Evolutionary conservation across 1,284 basidiomycete genomes (phyloP).

Genomic region (Ustilago cynodontis): DNA sequence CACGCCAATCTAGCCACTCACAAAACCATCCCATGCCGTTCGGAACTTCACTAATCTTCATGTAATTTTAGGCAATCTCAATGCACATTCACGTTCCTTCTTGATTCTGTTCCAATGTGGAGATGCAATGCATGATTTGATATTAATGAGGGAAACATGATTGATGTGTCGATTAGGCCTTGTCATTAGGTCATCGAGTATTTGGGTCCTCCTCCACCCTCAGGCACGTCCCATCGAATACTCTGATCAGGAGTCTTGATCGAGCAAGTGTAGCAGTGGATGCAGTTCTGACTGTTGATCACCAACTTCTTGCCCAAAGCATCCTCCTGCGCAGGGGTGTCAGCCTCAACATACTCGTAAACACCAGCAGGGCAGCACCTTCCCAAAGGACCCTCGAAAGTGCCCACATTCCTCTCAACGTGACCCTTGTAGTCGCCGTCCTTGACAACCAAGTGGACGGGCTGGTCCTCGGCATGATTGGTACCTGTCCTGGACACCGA

Average conservation of each 20-base stretch:
- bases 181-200: constrained; percentile 59
- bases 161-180: not conserved
- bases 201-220: constrained; percentile 69
- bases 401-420: constrained; percentile 75
- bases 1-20: not conserved
- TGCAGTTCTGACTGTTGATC: constrained; percentile 86
- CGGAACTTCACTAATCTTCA: not conserved
- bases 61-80: constrained; percentile 9
- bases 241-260: constrained; percentile 68
- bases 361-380: constrained; percentile 94
- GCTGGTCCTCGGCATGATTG: constrained; percentile 96
- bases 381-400: constrained; percentile 88
- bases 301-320: constrained; percentile 85
- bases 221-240: constrained; percentile 66
- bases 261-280: constrained; percentile 69
- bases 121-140: constrained; percentile 15
- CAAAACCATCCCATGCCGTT: constrained; percentile 6
- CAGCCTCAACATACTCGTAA: constrained; percentile 89
- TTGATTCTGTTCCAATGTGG: not conserved
- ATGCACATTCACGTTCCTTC: not conserved
- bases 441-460: constrained; percentile 80
- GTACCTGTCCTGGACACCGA: constrained; percentile 91
- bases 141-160: not conserved
- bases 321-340: constrained; percentile 74
- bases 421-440: constrained; percentile 76